Percentiles rank a stretch among this genome's conserved stretches.
Conservation (phyloP, 164 flowering plant species). For the Berberis vulgaris region DNA sequence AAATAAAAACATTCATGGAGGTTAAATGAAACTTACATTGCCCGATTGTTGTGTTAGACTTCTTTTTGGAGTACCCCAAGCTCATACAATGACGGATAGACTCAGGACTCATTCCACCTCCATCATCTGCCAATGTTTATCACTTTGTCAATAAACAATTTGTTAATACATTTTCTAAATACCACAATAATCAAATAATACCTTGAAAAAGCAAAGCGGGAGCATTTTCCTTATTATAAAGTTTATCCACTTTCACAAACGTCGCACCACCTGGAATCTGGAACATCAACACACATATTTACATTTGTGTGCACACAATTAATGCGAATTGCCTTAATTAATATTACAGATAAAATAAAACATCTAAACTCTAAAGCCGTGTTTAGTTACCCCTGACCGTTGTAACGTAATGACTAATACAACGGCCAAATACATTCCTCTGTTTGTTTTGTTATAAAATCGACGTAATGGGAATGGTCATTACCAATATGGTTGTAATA, state of each 20-base stretch:
- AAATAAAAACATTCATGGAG: not conserved
- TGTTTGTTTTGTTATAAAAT: no score
- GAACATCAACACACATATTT: constrained; percentile 1
- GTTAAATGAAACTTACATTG: constrained; percentile 45
- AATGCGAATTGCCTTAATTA: not conserved
- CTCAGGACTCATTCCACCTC: constrained; percentile 96
- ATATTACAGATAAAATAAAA: not conserved
- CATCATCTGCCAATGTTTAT: constrained; percentile 54
- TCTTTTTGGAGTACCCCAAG: constrained; percentile 93
- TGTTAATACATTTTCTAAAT: not conserved
- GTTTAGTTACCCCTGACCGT: no score
- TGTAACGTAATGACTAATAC: no score
- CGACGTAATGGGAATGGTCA: no score
- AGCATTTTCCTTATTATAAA: constrained; percentile 53
- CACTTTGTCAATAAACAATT: not conserved
- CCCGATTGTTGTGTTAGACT: constrained; percentile 74
- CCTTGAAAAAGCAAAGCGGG: constrained; percentile 88
- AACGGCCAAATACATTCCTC: no score
- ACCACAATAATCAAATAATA: constrained; percentile 7
- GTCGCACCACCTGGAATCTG: constrained; percentile 85
- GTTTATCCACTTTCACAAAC: constrained; percentile 73
- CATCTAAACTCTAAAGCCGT: not conserved
- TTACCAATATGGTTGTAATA: no score
- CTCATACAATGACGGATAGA: constrained; percentile 79
- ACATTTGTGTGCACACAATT: not conserved